These are phyloP conservation scores for Termitomyces sp. DNA, from an alignment of 768 basidiomycete genomes.

Conservation along the genomic window DNA sequence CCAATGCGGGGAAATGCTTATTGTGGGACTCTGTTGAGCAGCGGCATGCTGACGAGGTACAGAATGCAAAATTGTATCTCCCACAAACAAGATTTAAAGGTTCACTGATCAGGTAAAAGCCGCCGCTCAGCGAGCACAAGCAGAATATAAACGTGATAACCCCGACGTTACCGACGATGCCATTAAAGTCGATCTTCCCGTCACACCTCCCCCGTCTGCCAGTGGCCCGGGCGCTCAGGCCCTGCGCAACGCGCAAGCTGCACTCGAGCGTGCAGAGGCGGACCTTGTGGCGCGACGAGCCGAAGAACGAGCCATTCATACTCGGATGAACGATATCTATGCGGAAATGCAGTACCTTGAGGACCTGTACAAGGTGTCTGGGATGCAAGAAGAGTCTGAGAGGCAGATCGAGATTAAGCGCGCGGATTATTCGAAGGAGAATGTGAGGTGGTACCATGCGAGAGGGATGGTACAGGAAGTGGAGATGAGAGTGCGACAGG, in stretches of 20 bases:
- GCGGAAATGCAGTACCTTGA: background rate
- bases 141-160: constrained; percentile 50
- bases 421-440: background rate
- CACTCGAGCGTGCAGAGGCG: background rate
- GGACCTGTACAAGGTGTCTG: background rate
- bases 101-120: constrained; percentile 48
- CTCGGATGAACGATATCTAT: background rate
- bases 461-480: background rate
- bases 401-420: background rate
- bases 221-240: background rate
- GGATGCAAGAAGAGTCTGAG: background rate
- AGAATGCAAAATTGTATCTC: background rate
- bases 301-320: background rate
- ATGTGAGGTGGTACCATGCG: constrained; percentile 5
- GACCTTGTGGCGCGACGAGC: background rate
- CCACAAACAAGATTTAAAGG: background rate
- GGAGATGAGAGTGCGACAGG: background rate
- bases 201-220: constrained; percentile 22
- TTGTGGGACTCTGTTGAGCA: constrained; percentile 67
- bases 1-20: constrained; percentile 41
- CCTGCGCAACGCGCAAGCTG: constrained; percentile 6
- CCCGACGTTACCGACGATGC: constrained; percentile 58
- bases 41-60: constrained; percentile 62
- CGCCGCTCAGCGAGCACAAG: constrained; percentile 62
- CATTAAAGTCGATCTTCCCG: constrained; percentile 62